Conservation (phyloP, 495 filamentous ascomycete genomes). For the Xylaria sp. region DNA sequence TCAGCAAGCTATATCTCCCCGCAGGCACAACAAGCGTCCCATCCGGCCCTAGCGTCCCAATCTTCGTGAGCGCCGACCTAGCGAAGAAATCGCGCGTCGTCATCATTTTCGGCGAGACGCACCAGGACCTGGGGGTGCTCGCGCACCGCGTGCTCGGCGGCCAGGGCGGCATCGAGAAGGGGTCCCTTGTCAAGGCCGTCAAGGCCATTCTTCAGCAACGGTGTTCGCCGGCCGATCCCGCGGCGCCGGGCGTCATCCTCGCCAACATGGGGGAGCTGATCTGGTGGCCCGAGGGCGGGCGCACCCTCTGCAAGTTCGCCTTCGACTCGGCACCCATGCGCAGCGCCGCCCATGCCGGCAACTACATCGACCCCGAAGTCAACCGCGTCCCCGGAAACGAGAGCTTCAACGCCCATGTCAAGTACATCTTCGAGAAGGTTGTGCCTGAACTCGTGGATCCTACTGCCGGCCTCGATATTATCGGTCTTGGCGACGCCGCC, state of each 20-base stretch:
- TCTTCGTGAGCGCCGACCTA: conserved; percentile 68
- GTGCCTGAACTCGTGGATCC: conserved; percentile 53
- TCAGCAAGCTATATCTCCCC: conserved; percentile 67
- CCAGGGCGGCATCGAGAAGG: conserved; percentile 66
- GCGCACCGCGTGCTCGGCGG: conserved; percentile 69
- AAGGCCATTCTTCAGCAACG: conserved; percentile 53
- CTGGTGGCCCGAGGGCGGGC: conserved; percentile 67
- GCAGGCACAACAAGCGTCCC: conserved; percentile 45
- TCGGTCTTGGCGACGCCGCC: conserved; percentile 67
- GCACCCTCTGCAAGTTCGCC: conserved; percentile 59
- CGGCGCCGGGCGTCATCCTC: conserved; percentile 64
- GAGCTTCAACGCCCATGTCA: conserved; percentile 61
- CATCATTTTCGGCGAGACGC: conserved; percentile 73
- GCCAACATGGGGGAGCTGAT: conserved; percentile 74
- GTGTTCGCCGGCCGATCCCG: conserved; percentile 38
- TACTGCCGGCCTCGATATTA: conserved; percentile 65
- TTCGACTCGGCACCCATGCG: conserved; percentile 62
- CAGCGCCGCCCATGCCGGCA: conserved; percentile 59
- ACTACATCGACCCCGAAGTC: conserved; percentile 38
- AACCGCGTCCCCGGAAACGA: conserved; percentile 66
- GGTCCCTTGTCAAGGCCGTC: conserved; percentile 69
- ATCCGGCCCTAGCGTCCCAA: conserved; percentile 66
- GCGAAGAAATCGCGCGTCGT: conserved; percentile 67
- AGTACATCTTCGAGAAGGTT: conserved; percentile 68
- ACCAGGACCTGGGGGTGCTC: conserved; percentile 76